Evolutionary conservation across 148 eudicot species (phyloP).

Genomic region (Rhododendron henanense): DNA sequence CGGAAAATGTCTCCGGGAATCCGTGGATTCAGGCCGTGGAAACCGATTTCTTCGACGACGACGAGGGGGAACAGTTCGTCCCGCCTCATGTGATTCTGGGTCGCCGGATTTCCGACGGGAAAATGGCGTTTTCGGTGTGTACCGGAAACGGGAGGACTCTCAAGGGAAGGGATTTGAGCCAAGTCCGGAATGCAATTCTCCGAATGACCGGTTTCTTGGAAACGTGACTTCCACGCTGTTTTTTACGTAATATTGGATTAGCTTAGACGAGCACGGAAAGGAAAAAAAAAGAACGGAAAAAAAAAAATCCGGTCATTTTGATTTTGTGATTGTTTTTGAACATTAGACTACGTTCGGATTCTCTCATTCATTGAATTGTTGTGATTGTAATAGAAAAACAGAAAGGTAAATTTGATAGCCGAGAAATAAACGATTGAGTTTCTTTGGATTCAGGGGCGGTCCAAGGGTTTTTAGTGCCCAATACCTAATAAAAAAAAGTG

Average conservation of each 20-base stretch:
- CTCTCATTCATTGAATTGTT: background rate
- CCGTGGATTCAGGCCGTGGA: conserved; percentile 19
- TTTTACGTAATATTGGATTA: background rate
- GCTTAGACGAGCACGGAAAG: background rate
- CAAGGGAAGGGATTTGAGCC: conserved; percentile 61
- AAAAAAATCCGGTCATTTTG: background rate
- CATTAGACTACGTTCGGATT: background rate
- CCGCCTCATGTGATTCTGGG: conserved; percentile 68
- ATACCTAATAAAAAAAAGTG: too few species aligned
- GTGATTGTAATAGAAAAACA: background rate
- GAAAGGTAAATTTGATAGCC: background rate
- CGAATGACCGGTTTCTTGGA: conserved; percentile 76
- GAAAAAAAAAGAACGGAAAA: background rate
- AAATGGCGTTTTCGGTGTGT: conserved; percentile 41
- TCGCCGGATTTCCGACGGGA: conserved; percentile 32
- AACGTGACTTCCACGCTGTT: conserved; percentile 20
- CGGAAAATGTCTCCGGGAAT: conserved; percentile 11
- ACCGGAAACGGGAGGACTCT: conserved; percentile 44
- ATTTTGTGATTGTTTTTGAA: background rate
- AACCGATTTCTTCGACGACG: conserved; percentile 25
- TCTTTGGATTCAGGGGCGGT: too few species aligned
- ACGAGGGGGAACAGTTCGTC: conserved; percentile 32
- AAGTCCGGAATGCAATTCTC: conserved; percentile 62
- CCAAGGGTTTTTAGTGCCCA: too few species aligned
- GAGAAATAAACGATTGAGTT: background rate